Evolutionary conservation across 352 stramenopile species (phyloP), one percentile per base, ranked within the genome.

Genomic region (Pythium pyrilobum): DNA sequence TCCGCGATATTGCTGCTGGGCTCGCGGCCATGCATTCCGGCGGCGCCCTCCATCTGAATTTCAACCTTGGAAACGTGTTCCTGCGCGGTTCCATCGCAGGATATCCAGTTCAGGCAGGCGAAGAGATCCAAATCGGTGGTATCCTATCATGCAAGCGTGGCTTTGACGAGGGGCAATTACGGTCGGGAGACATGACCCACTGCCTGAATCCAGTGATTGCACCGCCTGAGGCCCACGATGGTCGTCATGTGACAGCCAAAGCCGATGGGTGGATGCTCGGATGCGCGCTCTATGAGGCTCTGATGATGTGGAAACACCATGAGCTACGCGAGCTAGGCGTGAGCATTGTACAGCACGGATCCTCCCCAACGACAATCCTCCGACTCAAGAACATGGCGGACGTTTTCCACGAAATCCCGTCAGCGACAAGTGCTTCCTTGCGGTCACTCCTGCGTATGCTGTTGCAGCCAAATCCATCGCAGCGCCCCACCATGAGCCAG

Each of bases 231-330:
- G 56, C 54, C 3, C 43, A 59, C 2, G 51, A 66, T 15, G 29
- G 48, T 0, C 33, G 40, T 12, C 55, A 49, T 0, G 44, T 85
- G 16, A 74, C 71, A 1, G 40, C 55, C 1, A 89, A 89, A 69
- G 46, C 64, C 0, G 77, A 89, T 20, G 63, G 59, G 0, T 89
- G 76, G 76, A 87, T 88, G 79, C 52, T 89, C 2, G 79, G 79
- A 0, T 85, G 77, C 40, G 63, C 67, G 2, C 37, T 89, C 0
- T 85, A 64, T 10, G 72, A 85, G 18, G 69, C 73, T 29, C 52
- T 89, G 9, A 62, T 80, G 55, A 62, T 81, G 20, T 88, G 71
- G 71, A 71, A 89, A 28, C 49, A 18, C 1, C 45, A 64, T 10
- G 69, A 87, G 42, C 45, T 87, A 9, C 18, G 31, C 5, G 4